These are phyloP conservation scores for Calonectria hawksworthii DNA, from an alignment of 2,329 filamentous ascomycete species.

Conservation along the genomic window DNA sequence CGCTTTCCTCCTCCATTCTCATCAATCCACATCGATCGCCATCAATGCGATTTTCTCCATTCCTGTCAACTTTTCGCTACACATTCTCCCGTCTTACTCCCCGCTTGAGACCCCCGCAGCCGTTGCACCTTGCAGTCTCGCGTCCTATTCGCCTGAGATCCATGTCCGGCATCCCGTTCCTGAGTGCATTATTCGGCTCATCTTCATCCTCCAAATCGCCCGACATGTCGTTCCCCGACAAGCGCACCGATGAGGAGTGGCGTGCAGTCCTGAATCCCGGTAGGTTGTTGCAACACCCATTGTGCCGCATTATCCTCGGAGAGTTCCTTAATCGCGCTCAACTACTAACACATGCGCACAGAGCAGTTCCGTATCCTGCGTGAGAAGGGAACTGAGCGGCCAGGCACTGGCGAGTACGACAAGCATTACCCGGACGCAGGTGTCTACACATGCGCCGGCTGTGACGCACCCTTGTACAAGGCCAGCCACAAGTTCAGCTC, in stretches of 20 bases:
- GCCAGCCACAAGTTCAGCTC: slow-evolving; percentile 96
- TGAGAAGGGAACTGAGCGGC: slow-evolving; percentile 89
- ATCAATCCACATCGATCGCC: not conserved
- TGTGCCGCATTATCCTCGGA: not conserved
- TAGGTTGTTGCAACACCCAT: slow-evolving; percentile 46
- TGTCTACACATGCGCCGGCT: slow-evolving; percentile 90
- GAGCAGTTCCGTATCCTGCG: slow-evolving; percentile 97
- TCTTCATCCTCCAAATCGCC: slow-evolving; percentile 69
- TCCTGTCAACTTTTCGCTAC: slow-evolving; percentile 63
- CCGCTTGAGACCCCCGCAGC: slow-evolving; percentile 51
- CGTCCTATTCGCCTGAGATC: slow-evolving; percentile 59
- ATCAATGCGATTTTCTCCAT: slow-evolving; percentile 65
- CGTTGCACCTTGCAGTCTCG: slow-evolving; percentile 39
- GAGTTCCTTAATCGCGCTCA: not conserved
- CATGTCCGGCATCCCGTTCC: slow-evolving; percentile 84
- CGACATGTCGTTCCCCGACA: slow-evolving; percentile 82
- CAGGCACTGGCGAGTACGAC: slow-evolving; percentile 86
- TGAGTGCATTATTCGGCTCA: slow-evolving; percentile 81
- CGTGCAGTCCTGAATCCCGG: slow-evolving; percentile 80
- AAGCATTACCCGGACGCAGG: slow-evolving; percentile 84
- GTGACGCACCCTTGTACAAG: slow-evolving; percentile 90
- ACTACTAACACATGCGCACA: slow-evolving; percentile 53
- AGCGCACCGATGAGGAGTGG: slow-evolving; percentile 90
- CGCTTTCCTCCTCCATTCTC: not conserved
- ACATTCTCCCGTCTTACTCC: slow-evolving; percentile 62